Evolutionary conservation across 805 yeast species (phyloP), one percentile per base, ranked within the genome.

Genomic region (Cyberlindnera petersonii): DNA sequence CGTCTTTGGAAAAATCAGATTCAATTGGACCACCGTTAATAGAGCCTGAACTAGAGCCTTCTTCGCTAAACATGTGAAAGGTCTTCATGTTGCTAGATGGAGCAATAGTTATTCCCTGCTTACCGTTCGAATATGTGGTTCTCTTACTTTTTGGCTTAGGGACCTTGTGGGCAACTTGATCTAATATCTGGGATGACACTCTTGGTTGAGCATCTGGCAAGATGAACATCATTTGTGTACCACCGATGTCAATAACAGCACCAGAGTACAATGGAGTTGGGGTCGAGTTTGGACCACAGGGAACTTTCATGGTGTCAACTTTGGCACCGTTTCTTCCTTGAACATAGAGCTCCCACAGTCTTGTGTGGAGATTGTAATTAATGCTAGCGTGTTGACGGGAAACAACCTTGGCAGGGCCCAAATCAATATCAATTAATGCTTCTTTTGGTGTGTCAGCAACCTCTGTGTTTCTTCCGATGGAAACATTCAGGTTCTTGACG

Each of bases 211-310:
- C 79, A 59, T 89, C 97, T 2, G 99, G 99, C 49, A 93, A 68
- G 26, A 93, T 93, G 58, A 93, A 93, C 95, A 93, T 91, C 98
- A 93, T 93, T 63, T 93, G 98, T 9, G 96, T 88, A 6, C 97
- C 97, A 14, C 98, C 98, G 32, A 93, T 80, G 54, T 93, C 99
- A 41, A 93, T 64, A 14, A 93, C 78, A 29, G 91, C 85, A n/a
- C 98, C 98, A 2, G 94, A 82, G 37, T 74, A 72, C 40, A 93
- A 71, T 10, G 79, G 72, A 11, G 81, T 72, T 4, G 79, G 68
- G 5, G 66, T 50, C 6, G 65, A 61, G 28, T 63, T 51, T 5
- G 71, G 62, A 5, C 80, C 82, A 23, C 73, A 56, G 15, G 60
- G 54, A 2, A 68, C 59, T 40, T 70, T 65, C 21, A 53, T 50